Percentiles rank a stretch among this genome's conserved stretches.
Evolutionary conservation across 495 filamentous ascomycete genomes (phyloP).

Genomic region (Aspergillus nidulans): DNA sequence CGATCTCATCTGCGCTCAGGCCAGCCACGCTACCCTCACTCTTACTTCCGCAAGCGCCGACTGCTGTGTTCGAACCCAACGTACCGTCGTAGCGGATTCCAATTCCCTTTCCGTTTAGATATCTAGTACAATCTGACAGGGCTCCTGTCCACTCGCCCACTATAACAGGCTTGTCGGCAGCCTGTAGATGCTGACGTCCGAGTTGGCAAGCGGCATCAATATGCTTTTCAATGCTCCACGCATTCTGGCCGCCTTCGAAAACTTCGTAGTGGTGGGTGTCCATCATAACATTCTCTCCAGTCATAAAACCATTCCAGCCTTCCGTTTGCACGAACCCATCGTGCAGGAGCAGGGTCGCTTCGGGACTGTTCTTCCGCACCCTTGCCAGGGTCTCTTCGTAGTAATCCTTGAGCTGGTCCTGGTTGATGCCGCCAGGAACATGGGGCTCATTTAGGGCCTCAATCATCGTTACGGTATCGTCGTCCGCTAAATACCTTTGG

Average conservation of each 20-base stretch:
- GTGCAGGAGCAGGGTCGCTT: constrained; percentile 58
- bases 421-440: constrained; percentile 50
- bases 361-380: constrained; percentile 43
- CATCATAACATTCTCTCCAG: constrained; percentile 59
- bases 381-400: constrained; percentile 59
- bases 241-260: constrained; percentile 58
- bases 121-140: constrained; percentile 71
- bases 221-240: constrained; percentile 43
- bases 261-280: constrained; percentile 67
- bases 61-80: constrained; percentile 36
- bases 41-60: constrained; percentile 59
- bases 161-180: constrained; percentile 65
- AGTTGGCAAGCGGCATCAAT: constrained; percentile 48
- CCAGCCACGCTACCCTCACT: constrained; percentile 50
- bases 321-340: constrained; percentile 63
- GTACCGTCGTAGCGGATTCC: constrained; percentile 69
- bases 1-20: constrained; percentile 48
- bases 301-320: constrained; percentile 70
- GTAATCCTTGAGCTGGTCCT: constrained; percentile 53
- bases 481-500: constrained; percentile 49
- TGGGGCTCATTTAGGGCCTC: constrained; percentile 70
- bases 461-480: constrained; percentile 64
- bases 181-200: constrained; percentile 41
- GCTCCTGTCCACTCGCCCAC: constrained; percentile 68
- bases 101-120: constrained; percentile 64